These are phyloP conservation scores for Purpureocillium takamizusanense DNA, from an alignment of 2,329 filamentous ascomycete genomes.

Conservation along the genomic window DNA sequence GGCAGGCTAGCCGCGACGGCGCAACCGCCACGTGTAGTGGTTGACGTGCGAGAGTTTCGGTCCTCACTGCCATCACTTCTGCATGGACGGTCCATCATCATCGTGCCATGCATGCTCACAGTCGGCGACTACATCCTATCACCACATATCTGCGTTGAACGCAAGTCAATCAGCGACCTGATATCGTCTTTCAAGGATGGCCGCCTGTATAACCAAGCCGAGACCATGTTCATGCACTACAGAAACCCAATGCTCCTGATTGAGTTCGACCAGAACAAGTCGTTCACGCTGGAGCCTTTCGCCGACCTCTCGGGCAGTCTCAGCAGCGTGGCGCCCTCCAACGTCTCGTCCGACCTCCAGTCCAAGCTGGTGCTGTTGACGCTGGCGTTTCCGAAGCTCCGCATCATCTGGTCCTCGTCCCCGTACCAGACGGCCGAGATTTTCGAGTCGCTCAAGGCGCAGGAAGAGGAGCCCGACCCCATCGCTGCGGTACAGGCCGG, in stretches of 20 bases:
- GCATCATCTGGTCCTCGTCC: conserved; percentile 87
- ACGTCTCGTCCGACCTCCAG: conserved; percentile 65
- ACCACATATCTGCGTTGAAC: conserved; percentile 84
- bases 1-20: conserved; percentile 77
- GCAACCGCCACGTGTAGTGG: conserved; percentile 80
- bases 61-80: conserved; percentile 85
- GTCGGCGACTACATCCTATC: conserved; percentile 95
- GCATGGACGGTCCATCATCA: conserved; percentile 77
- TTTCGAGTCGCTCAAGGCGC: conserved; percentile 85
- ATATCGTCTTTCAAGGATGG: conserved; percentile 89
- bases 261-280: conserved; percentile 96
- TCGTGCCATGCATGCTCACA: conserved; percentile 91
- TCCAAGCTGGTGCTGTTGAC: conserved; percentile 87
- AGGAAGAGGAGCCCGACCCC: conserved; percentile 84
- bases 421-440: conserved; percentile 97
- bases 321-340: conserved; percentile 51
- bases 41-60: conserved; percentile 93
- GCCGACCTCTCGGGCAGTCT: conserved; percentile 57
- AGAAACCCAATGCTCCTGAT: conserved; percentile 84
- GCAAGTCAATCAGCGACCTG: conserved; percentile 85
- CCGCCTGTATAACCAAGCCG: conserved; percentile 82
- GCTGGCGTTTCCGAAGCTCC: conserved; percentile 79
- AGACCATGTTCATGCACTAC: conserved; percentile 93
- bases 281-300: conserved; percentile 84
- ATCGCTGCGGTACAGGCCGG: conserved; percentile 77